Base-by-base conservation (phyloP, 2,329 filamentous ascomycete species). In the Fusarium sp. region DNA sequence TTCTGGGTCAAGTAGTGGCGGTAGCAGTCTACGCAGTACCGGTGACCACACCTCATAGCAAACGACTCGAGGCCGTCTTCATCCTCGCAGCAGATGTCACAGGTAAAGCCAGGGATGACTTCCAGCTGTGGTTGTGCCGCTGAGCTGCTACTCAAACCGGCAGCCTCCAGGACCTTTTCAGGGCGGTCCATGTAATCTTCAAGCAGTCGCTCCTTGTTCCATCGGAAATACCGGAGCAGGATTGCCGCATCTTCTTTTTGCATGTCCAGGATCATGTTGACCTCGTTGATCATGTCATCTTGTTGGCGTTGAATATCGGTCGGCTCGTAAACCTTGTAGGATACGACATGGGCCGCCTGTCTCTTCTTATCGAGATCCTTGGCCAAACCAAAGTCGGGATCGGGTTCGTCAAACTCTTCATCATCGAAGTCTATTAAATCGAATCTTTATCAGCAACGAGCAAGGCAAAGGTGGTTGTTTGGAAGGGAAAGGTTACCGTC, bases 21-120 rank as follows among this genome's bases (percentile, higher is more conserved):
- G 81, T 98, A 99, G 85, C 97, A 99, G 79, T 95, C 90, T 37
- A 95, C 92, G 78, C 97, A 99, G 82, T 97, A 99, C 60, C 97
- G 90, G 82, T 99, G 97, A 1, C 92, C 94, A 82, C 97, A 99
- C 80, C 94, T 97, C 90, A 99, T 94, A 29, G 96, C 95, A 84
- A 98, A 98, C 3, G 94, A 95, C 81, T 94, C 83, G 22, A 98
- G 85, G 1, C 90, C 91, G 0, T 91, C 87, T 22, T 90, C 93
- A 75, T 99, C 97, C 79, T 98, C 95, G 83, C 94, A 98, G 85
- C 97, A 99, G 74, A 99, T 99, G 71, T 98, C 95, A 84, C 97
- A 99, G 78, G 90, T 87, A 82, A 99, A 99, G 10, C 92, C 95
- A 16, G 90, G 87, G 20, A 96, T 85, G 18, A 87, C 85, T 81